phyloP scores from a whole-genome alignment of 2,329 filamentous ascomycete genomes.

The Pyrenophora tritici-repentis region DNA sequence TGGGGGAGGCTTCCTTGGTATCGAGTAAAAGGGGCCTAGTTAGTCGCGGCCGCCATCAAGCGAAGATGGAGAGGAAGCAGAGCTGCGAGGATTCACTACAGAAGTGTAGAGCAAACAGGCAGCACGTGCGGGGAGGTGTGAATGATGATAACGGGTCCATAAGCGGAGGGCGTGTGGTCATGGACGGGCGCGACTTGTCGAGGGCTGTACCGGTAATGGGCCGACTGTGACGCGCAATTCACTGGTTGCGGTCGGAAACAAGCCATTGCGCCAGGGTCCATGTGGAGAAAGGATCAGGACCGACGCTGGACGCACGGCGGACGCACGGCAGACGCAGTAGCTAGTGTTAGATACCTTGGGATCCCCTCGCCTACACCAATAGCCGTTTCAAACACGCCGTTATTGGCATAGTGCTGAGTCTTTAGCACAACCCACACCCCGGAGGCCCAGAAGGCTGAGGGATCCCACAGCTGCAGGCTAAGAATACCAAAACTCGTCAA shows the following conservation, averaged over 20 bases:
- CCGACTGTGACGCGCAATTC: conserved; percentile 7
- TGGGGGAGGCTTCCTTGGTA: conserved; percentile 10
- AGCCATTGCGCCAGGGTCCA: conserved; percentile 6
- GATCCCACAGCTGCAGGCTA: too few relatives aligned
- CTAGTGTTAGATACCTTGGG: background rate
- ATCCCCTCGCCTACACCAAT: background rate
- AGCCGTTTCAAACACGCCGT: conserved; percentile 3
- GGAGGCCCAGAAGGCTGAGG: too few relatives aligned
- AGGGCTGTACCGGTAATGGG: background rate
- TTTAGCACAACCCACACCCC: too few relatives aligned
- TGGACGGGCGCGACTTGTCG: background rate
- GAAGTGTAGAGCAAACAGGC: background rate
- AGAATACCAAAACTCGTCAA: too few relatives aligned
- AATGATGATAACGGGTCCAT: background rate
- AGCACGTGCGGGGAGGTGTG: background rate
- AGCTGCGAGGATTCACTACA: background rate
- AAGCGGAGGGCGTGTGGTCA: background rate
- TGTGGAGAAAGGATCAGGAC: background rate
- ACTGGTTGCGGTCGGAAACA: background rate
- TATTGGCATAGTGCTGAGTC: background rate
- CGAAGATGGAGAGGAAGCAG: background rate
- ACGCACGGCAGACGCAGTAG: background rate
- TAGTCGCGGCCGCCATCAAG: conserved; percentile 14
- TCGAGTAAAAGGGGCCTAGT: conserved; percentile 12
- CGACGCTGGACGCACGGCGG: background rate